Evolutionary conservation across 345 rosid species (phyloP).

Genomic region (Eucalyptus leucophloia): DNA sequence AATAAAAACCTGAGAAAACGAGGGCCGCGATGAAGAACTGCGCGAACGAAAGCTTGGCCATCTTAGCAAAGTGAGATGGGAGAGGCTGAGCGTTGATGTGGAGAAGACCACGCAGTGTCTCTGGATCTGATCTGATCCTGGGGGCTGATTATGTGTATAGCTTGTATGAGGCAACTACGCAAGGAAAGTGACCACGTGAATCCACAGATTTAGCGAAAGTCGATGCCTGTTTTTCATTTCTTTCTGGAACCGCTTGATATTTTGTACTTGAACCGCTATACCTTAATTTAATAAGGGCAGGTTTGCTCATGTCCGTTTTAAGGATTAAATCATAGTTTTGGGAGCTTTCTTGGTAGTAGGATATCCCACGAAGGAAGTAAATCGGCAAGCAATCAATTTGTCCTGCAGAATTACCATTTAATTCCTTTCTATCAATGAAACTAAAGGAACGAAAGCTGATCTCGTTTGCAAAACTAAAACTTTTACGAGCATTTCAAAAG

Average conservation of each 20-base stretch:
- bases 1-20: neutral
- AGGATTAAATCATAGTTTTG: neutral
- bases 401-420: neutral
- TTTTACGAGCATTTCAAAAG: neutral
- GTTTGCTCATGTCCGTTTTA: neutral
- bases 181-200: neutral
- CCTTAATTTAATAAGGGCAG: neutral
- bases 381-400: neutral
- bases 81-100: neutral
- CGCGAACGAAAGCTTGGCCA: neutral
- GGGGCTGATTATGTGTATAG: neutral
- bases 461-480: neutral
- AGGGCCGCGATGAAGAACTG: neutral
- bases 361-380: neutral
- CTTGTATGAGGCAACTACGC: neutral
- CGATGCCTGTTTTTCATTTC: neutral
- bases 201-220: neutral
- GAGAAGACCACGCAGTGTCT: neutral
- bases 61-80: neutral
- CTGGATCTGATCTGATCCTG: neutral
- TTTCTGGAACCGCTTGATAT: neutral
- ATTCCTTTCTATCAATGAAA: neutral
- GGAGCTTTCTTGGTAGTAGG: neutral
- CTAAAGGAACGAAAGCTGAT: neutral
- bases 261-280: neutral